A percentile compares a stretch with the other conserved stretches of the same genome.
Evolutionary conservation across 2,329 filamentous ascomycete genomes (phyloP).

Genomic region (Calonectria pseudoturangicola): DNA sequence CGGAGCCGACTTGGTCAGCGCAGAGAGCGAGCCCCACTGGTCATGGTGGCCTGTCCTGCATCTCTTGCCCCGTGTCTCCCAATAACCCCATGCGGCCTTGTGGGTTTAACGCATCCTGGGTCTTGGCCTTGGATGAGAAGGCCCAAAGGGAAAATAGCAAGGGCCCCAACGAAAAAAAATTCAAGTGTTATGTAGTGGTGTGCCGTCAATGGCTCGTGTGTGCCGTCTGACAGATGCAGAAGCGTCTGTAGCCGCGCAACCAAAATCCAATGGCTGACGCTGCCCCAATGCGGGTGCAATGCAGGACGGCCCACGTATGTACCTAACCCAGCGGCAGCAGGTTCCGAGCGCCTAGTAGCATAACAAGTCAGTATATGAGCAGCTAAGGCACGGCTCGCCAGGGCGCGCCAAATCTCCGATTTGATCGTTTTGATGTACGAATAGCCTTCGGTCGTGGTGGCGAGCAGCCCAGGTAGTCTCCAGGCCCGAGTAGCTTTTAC

Average conservation of each 20-base stretch:
- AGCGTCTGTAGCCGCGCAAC: slow-evolving; percentile 36
- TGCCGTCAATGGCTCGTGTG: slow-evolving; percentile 18
- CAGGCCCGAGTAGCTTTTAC: neutral
- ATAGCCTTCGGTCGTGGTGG: neutral
- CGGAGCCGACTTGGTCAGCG: neutral
- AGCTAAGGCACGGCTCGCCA: slow-evolving; percentile 21
- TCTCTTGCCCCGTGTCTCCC: slow-evolving; percentile 18
- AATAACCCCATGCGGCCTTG: slow-evolving; percentile 36
- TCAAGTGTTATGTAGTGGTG: neutral
- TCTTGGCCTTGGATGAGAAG: neutral
- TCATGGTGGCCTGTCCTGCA: slow-evolving; percentile 25
- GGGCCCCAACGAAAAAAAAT: slow-evolving; percentile 15
- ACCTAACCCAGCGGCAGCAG: slow-evolving; percentile 31
- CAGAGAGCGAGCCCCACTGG: neutral
- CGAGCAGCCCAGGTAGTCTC: neutral
- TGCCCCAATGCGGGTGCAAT: slow-evolving; percentile 27
- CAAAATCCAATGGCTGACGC: slow-evolving; percentile 29
- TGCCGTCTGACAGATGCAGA: neutral
- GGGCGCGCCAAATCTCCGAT: slow-evolving; percentile 31
- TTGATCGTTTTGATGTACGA: neutral
- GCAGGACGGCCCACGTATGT: slow-evolving; percentile 27
- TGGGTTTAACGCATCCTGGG: slow-evolving; percentile 2
- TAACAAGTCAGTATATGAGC: slow-evolving; percentile 12
- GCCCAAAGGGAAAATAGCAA: slow-evolving; percentile 6
- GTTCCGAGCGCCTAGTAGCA: slow-evolving; percentile 39